phyloP scores from a whole-genome alignment of 441 rosid genomes.

The Populus hybrid region DNA sequence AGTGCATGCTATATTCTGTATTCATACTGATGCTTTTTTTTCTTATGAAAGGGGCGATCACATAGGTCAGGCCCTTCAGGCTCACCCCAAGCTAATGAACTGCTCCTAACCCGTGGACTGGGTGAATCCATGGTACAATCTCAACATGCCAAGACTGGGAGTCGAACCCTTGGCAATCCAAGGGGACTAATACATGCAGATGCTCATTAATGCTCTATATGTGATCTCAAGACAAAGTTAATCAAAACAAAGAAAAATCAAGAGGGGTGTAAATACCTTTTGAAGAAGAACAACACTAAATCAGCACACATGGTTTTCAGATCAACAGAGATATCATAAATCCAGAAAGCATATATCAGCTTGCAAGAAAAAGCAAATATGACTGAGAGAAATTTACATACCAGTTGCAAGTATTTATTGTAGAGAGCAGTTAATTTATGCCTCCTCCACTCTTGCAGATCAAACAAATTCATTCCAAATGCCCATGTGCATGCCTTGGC shows the following conservation, averaged over 20 bases:
- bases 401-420: slow-evolving; percentile 61
- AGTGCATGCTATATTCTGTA: not conserved
- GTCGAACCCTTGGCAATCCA: not conserved
- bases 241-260: not conserved
- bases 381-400: slow-evolving; percentile 29
- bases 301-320: not conserved
- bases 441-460: slow-evolving; percentile 75
- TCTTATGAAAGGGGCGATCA: not conserved
- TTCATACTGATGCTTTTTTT: not conserved
- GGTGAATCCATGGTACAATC: not conserved
- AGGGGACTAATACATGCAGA: not conserved
- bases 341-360: slow-evolving; percentile 2
- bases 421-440: slow-evolving; percentile 60
- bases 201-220: not conserved
- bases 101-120: not conserved
- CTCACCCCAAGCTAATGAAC: not conserved
- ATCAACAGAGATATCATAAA: not conserved
- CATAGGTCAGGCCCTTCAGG: not conserved
- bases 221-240: not conserved
- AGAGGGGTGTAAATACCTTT: not conserved
- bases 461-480: slow-evolving; percentile 88
- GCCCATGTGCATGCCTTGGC: slow-evolving; percentile 83
- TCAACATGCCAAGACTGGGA: not conserved
- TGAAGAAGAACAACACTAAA: not conserved
- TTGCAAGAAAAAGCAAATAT: slow-evolving; percentile 8